phyloP scores from a whole-genome alignment of 2,329 filamentous ascomycete species.

The Raffaelea arxii region DNA sequence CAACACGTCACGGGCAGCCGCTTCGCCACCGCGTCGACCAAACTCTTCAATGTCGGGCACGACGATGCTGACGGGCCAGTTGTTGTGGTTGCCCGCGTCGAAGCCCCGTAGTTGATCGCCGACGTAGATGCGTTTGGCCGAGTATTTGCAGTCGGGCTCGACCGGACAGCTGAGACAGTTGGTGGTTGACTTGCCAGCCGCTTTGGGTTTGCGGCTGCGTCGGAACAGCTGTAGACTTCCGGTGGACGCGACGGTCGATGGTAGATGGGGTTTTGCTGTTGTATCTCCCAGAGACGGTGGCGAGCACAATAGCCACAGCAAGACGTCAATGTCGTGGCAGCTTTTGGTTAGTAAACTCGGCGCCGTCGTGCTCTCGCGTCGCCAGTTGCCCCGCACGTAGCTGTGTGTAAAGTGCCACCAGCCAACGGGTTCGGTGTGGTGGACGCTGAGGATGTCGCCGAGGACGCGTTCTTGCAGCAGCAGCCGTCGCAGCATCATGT shows the following conservation, averaged over 20 bases:
- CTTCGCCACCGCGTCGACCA: conserved; percentile 30
- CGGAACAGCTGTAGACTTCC: conserved; percentile 74
- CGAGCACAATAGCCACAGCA: conserved; percentile 83
- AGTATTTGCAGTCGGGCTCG: conserved; percentile 72
- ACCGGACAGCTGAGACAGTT: conserved; percentile 78
- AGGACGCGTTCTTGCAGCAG: conserved; percentile 66
- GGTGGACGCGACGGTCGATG: conserved; percentile 62
- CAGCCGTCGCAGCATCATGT: conserved; percentile 71
- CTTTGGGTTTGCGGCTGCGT: conserved; percentile 61
- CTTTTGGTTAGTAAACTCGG: conserved; percentile 87
- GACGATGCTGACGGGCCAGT: conserved; percentile 85
- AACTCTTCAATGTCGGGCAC: conserved; percentile 84
- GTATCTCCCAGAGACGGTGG: conserved; percentile 35
- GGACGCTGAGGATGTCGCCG: conserved; percentile 75
- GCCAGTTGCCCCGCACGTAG: conserved; percentile 91
- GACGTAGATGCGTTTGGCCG: conserved; percentile 73
- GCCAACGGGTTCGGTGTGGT: conserved; percentile 89
- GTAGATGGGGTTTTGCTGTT: conserved; percentile 54
- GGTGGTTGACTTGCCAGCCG: conserved; percentile 66
- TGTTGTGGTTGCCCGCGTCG: conserved; percentile 50
- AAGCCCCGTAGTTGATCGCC: conserved; percentile 45
- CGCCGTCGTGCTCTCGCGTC: conserved; percentile 64
- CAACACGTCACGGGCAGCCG: conserved; percentile 36
- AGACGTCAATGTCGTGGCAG: conserved; percentile 89
- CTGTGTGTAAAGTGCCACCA: conserved; percentile 94